Conservation (phyloP, 768 basidiomycete genomes). For the button mushroom (Agaricus bisporus) region DNA sequence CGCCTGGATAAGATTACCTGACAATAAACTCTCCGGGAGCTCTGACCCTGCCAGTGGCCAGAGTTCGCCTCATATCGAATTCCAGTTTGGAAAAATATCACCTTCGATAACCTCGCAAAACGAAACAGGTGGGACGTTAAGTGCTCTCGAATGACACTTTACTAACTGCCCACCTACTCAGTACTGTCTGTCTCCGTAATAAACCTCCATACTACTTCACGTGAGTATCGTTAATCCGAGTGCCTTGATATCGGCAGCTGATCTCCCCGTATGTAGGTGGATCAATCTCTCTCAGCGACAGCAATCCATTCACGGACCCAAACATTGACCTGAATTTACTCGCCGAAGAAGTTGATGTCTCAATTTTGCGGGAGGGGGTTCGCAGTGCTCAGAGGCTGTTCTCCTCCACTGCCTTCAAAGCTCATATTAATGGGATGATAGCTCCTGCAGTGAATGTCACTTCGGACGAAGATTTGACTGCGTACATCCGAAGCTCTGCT, state of each 20-base stretch:
- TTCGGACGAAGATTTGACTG: slow-evolving; percentile 2
- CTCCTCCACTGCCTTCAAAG: slow-evolving; percentile 2
- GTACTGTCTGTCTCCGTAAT: neutral
- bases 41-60: slow-evolving; percentile 10
- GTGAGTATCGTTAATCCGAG: neutral
- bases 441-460: neutral
- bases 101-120: neutral
- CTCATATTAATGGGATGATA: neutral
- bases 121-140: neutral
- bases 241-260: neutral
- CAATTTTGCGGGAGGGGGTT: slow-evolving; percentile 4
- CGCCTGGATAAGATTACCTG: slow-evolving; percentile 10
- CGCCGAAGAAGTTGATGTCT: slow-evolving; percentile 8
- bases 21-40: neutral
- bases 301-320: slow-evolving; percentile 8
- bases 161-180: neutral
- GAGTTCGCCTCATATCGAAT: slow-evolving; percentile 11
- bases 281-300: neutral
- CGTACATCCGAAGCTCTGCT: neutral
- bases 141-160: neutral
- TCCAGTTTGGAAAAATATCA: slow-evolving; percentile 8
- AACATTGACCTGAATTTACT: slow-evolving; percentile 7
- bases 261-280: slow-evolving; percentile 1
- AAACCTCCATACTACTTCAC: slow-evolving; percentile 9
- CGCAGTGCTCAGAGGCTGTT: slow-evolving; percentile 11